Base-by-base conservation (phyloP, 108 stramenopile genomes). In the Cyclotella sp. region DNA sequence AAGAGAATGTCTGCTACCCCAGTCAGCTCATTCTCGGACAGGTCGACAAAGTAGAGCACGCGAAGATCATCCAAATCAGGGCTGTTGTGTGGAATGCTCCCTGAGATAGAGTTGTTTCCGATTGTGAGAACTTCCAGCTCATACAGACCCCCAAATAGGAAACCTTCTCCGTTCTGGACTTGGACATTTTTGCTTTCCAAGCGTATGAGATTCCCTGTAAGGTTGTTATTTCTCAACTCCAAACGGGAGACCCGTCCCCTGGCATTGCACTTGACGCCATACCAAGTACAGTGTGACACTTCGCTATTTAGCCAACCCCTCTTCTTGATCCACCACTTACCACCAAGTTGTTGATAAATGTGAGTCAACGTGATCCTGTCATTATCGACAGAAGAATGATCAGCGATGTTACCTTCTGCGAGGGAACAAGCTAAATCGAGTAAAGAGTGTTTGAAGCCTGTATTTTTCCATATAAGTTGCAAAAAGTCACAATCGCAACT, bases 1-100 rank as follows among this genome's bases (percentile, higher is more conserved):
- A 92, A 15, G 84, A 90, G 66, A 80, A 90, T 12, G 83, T 57
- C 89, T 75, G 85, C 63, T 0, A 46, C 9, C 26, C 78, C 78
- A 18, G 16, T 53, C 13, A 79, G 24, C 18, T 47, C 13, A 52
- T 79, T 79, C 19, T 57, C 8, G 15, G 70, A 72, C 10, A 79
- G 0, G 24, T 79, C 78, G 9, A 79, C 28, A 19, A 58, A 43
- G 0, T 18, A 30, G 21, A 95, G 76, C 45, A 70, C 71, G n/a
- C 83, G 63, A 21, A 81, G 75, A 10, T 67, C 51, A 22, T 87
- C 64, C 42, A 86, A 64, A 59, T 10, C 27, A 59, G 28, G 28
- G 11, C 11, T 29, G 8, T 29, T 9, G 6, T 3, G 9, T 26
- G 30, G 24, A 29, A 29, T 28, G 27, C 7, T 9, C 9, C 6